These are phyloP conservation scores for Ulota crispa DNA, from an alignment of 225 moss, liverwort and hornwort species.

Conservation along the genomic window DNA sequence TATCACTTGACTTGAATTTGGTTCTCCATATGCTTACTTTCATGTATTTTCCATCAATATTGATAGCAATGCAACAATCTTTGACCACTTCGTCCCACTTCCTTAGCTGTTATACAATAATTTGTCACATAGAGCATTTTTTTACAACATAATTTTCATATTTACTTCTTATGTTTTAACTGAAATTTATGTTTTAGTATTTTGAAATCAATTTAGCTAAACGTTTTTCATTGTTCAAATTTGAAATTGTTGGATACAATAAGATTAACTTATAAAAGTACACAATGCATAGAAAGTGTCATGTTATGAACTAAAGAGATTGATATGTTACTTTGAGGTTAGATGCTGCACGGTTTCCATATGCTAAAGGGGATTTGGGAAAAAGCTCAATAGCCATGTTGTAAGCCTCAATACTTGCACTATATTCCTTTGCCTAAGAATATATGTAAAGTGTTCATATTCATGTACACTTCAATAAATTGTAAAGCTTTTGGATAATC, in stretches of 20 bases:
- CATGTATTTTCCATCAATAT: slow-evolving; percentile 40
- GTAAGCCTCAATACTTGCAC: slow-evolving; percentile 54
- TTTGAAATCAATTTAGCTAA: neutral
- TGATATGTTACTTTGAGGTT: slow-evolving; percentile 36
- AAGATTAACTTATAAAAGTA: too few relatives aligned
- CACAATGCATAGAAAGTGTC: neutral
- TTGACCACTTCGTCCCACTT: slow-evolving; percentile 47
- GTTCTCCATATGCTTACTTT: slow-evolving; percentile 42
- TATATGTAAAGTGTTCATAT: neutral
- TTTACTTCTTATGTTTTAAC: neutral
- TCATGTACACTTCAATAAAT: neutral
- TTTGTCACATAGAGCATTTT: neutral
- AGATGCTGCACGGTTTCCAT: slow-evolving; percentile 52
- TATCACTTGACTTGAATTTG: slow-evolving; percentile 27
- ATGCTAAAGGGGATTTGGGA: slow-evolving; percentile 37
- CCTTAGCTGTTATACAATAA: slow-evolving; percentile 26
- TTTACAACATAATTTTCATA: neutral
- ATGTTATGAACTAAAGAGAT: rapidly evolving
- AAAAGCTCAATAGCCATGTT: slow-evolving; percentile 45
- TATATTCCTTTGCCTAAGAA: slow-evolving; percentile 46
- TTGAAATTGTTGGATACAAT: neutral
- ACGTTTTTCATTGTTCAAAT: too few relatives aligned
- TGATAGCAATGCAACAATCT: slow-evolving; percentile 44
- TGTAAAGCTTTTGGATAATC: rapidly evolving
- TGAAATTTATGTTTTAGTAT: neutral